Evolutionary conservation across 2,329 filamentous ascomycete species (phyloP), one percentile per base, ranked within the genome.

Genomic region (Huntiella moniliformis): DNA sequence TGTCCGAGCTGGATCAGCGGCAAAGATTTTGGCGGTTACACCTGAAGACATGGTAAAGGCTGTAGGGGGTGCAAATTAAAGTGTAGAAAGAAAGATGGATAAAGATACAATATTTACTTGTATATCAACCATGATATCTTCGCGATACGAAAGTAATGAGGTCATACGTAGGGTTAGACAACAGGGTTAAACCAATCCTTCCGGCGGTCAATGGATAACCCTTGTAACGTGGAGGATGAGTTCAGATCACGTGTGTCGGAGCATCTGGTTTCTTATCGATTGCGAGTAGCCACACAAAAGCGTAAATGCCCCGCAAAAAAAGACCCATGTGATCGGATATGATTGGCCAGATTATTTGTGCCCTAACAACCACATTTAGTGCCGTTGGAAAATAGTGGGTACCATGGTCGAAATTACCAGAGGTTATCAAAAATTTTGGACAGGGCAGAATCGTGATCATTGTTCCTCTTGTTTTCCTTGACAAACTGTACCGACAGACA

Each of bases 1-100:
- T 11, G 39, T 37, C 4, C 54, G 22, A 15, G 48, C 46, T 11
- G 54, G 48, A 16, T 55, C 54, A 1, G 54, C 58, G 6, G 63
- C 65, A 50, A 71, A 60, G 12, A 74, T 60, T 31, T 58, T 57
- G 47, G 63, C 55, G 32, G 35, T 42, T 18, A 37, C 33, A 11
- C 22, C 7, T 13, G 34, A 32, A 13, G 41, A 28, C 41, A 38
- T 44, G 11, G 11, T 18, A 16, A 12, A 3, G 6, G 22, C 10
- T 28, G 7, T 28, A 10, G 2, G 7, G 2, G 3, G 7, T 28
- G 22, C 10, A 28, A 10, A 28, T 3, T 17, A 18, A n/a, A 11
- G 16, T 42, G 7, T 10, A 7, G 16, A 32, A 34, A 35, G 3
- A 7, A 15, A 13, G 15, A 34, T 35, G 32, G 34, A 17, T 15